Percentiles rank a stretch among this genome's conserved stretches.
These are phyloP conservation scores for Venturia effusa DNA, from an alignment of 2,329 filamentous ascomycete genomes.

Conservation along the genomic window DNA sequence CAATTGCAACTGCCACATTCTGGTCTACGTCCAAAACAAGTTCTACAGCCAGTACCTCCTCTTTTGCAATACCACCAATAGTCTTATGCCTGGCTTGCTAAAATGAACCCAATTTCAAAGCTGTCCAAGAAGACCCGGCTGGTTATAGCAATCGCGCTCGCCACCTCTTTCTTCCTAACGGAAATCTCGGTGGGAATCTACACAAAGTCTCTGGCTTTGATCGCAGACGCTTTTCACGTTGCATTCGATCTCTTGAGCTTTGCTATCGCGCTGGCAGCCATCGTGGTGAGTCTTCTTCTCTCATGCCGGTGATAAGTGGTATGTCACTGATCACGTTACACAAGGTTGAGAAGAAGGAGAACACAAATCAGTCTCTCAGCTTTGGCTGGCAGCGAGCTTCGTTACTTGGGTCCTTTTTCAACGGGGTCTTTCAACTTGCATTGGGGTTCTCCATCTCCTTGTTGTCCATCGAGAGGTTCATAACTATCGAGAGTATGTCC, in stretches of 20 bases:
- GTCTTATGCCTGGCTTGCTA: neutral
- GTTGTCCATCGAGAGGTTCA: conserved; percentile 62
- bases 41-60: neutral
- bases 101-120: conserved; percentile 3
- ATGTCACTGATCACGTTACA: conserved; percentile 5
- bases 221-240: conserved; percentile 65
- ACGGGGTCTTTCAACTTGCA: conserved; percentile 63
- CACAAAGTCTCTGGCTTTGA: conserved; percentile 58
- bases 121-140: conserved; percentile 5
- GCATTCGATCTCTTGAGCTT: conserved; percentile 53
- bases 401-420: conserved; percentile 71
- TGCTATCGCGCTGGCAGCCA: conserved; percentile 52
- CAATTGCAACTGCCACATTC: neutral
- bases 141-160: conserved; percentile 9
- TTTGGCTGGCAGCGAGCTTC: conserved; percentile 70
- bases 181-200: conserved; percentile 49
- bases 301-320: neutral
- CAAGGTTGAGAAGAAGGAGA: conserved; percentile 46
- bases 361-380: conserved; percentile 48
- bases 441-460: conserved; percentile 62
- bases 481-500: conserved; percentile 42
- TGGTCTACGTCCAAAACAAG: neutral
- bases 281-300: conserved; percentile 30
- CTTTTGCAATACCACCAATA: neutral
- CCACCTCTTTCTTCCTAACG: conserved; percentile 12